Base-by-base conservation (phyloP, 2,329 filamentous ascomycete species). In the Cercospora sojina region DNA sequence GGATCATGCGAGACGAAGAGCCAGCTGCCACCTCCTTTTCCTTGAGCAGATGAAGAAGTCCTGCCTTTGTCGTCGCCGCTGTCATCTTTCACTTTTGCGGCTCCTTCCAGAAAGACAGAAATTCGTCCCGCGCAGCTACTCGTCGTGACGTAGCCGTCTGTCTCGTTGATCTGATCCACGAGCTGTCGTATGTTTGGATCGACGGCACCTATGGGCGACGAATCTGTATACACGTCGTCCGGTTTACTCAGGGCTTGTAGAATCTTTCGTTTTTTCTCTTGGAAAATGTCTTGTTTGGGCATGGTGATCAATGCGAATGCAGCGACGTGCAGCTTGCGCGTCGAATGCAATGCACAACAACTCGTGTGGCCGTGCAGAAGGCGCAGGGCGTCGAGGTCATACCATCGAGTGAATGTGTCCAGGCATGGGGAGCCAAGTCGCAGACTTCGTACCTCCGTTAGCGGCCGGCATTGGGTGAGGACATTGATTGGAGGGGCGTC, bases 81-180 rank as follows among this genome's bases (percentile, higher is more conserved):
- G 13, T 62, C 62, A 31, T 43, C 49, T 27, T 67, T 64, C 5
- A 32, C 38, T 72, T 78, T 80, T 73, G 87, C 90, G 53, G 81
- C 82, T 0, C 93, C 93, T 80, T 97, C 94, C 0, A 96, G 82
- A 75, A 96, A 98, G 3, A 97, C 91, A 70, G 91, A 93, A 56
- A 96, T 86, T 61, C 94, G 84, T 0, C 94, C 94, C 2, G 92
- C 91, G 77, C 94, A 98, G 78, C 93, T 97, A 79, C 93, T 97
- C 2, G 93, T 97, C 1, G 94, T 97, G 35, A 96, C 92, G 47
- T 93, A 86, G 1, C 91, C 92, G 1, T 88, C 85, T 5, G 90
- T 76, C 1, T 74, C 77, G 78, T 98, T 98, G 77, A 98, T 90
- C 71, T 90, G 87, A 59, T 85, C 84, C 67, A 98, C 93, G 62